A percentile compares a stretch with the other conserved stretches of the same genome.
Conservation (phyloP, 2,329 filamentous ascomycete genomes). For the Gremmenia infestans region DNA sequence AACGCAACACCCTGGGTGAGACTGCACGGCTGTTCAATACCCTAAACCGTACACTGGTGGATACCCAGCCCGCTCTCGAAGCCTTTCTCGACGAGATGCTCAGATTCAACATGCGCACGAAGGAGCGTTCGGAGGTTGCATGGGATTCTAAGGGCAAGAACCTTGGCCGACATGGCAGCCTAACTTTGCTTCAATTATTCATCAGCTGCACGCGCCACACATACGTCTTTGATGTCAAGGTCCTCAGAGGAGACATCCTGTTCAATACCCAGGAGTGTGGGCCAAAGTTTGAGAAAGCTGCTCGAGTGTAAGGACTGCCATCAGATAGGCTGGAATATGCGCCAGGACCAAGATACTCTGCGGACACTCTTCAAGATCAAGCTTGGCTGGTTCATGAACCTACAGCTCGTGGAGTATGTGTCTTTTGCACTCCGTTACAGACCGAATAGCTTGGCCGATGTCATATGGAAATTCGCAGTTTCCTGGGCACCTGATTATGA, state of each 20-base stretch:
- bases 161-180: neutral
- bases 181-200: neutral
- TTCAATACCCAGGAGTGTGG: neutral
- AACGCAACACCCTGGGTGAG: neutral
- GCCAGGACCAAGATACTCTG: conserved; percentile 52
- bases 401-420: conserved; percentile 39
- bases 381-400: conserved; percentile 42
- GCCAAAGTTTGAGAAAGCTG: neutral
- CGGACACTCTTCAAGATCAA: conserved; percentile 39
- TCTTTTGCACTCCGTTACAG: neutral
- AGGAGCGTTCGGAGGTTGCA: neutral
- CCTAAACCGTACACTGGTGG: neutral
- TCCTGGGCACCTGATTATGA: neutral
- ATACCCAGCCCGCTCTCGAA: neutral
- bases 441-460: neutral
- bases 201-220: neutral
- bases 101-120: neutral
- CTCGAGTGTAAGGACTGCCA: neutral
- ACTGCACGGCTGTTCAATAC: neutral
- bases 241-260: neutral
- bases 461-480: too few species aligned
- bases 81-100: neutral
- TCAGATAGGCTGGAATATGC: conserved; percentile 38
- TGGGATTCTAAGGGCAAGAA: neutral
- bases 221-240: neutral